Conservation (phyloP, 2,329 filamentous ascomycete genomes). For the Paecilomyces sp. region DNA sequence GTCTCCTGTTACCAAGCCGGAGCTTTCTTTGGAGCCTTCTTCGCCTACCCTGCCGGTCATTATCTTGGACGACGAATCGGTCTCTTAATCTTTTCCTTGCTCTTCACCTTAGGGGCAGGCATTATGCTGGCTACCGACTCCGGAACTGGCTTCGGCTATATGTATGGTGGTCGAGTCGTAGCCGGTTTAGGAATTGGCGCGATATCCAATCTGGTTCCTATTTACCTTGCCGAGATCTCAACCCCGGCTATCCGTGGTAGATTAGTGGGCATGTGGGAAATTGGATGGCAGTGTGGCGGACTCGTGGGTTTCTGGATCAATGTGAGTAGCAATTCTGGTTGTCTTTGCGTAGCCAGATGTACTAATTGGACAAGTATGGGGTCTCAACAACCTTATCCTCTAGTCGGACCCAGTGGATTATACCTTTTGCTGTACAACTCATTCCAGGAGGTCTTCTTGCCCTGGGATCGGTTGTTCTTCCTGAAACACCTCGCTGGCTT, state of each 20-base stretch:
- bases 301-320: conserved; percentile 47
- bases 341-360: not conserved
- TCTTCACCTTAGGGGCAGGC: conserved; percentile 66
- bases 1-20: conserved; percentile 77
- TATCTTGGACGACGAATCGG: conserved; percentile 61
- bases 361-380: conserved; percentile 39
- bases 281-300: conserved; percentile 49
- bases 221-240: conserved; percentile 53
- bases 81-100: conserved; percentile 51
- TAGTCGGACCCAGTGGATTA: conserved; percentile 32
- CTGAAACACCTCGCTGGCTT: conserved; percentile 62
- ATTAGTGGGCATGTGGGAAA: conserved; percentile 51
- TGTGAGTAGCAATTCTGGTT: conserved; percentile 13
- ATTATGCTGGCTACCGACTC: conserved; percentile 61
- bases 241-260: conserved; percentile 53
- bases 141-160: conserved; percentile 52
- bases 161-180: conserved; percentile 52
- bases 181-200: conserved; percentile 52
- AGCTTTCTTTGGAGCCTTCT: conserved; percentile 72
- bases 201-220: conserved; percentile 51
- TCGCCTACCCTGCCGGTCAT: conserved; percentile 59
- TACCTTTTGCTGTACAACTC: conserved; percentile 35
- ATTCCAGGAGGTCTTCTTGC: conserved; percentile 32
- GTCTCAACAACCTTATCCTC: conserved; percentile 34
- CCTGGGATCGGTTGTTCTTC: conserved; percentile 50